Percentiles rank a stretch among this genome's conserved stretches.
Evolutionary conservation across 805 yeast genomes (phyloP).

Genomic region (Yarrowia phangngaensis): DNA sequence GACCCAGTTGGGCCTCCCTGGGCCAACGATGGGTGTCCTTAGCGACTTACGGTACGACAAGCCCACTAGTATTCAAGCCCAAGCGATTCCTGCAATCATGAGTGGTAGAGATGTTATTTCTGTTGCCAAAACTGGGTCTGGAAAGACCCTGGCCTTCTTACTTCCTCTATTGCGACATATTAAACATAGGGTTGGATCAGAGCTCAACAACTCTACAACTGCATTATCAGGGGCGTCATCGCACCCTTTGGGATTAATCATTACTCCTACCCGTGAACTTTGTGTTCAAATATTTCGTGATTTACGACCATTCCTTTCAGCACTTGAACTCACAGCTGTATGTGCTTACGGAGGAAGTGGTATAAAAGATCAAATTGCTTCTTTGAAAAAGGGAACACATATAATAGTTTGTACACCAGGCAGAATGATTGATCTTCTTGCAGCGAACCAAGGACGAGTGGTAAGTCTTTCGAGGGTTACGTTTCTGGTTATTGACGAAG

Average conservation of each 20-base stretch:
- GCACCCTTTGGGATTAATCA: constrained; percentile 73
- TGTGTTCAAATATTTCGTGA: constrained; percentile 79
- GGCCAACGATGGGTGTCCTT: constrained; percentile 52
- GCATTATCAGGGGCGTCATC: constrained; percentile 46
- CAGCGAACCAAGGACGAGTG: constrained; percentile 77
- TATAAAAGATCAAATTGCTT: constrained; percentile 75
- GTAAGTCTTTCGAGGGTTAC: constrained; percentile 65
- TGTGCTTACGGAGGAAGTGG: constrained; percentile 93
- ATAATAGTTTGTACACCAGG: constrained; percentile 94
- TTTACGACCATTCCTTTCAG: constrained; percentile 53
- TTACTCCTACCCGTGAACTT: constrained; percentile 91
- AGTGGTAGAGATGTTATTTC: constrained; percentile 87
- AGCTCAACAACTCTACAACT: constrained; percentile 52
- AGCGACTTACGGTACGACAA: constrained; percentile 49
- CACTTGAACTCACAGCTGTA: constrained; percentile 50
- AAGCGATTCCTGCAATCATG: constrained; percentile 87
- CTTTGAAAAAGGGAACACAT: constrained; percentile 70
- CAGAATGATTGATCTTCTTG: constrained; percentile 78
- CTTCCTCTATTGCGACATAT: constrained; percentile 83
- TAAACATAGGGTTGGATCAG: constrained; percentile 43
- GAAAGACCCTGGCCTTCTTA: constrained; percentile 85
- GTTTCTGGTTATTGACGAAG: constrained; percentile 88
- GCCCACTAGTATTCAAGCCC: constrained; percentile 89
- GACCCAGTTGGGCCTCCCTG: constrained; percentile 77
- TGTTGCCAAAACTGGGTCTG: constrained; percentile 94